Base-by-base conservation (phyloP, 768 basidiomycete species). In the Psilocybe cyanescens region DNA sequence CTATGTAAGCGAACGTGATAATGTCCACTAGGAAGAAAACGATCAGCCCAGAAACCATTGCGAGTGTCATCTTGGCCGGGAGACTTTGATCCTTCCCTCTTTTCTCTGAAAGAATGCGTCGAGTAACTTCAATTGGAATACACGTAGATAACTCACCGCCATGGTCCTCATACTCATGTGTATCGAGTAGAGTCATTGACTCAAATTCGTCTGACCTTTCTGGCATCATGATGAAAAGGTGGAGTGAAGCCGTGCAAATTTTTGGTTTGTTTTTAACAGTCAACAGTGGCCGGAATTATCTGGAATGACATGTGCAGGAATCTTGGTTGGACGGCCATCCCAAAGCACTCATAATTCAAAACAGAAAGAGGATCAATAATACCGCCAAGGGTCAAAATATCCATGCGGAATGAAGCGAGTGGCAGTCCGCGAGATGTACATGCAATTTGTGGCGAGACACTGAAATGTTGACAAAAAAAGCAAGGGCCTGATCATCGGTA, bases 21-120 rank as follows among this genome's bases (percentile, higher is more conserved):
- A 72, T 64, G 57, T 74, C 73, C 17, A 71, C 9, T 2, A 69
- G 17, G 54, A 74, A 50, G 58, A 74, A 68, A 4, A 69, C 14
- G 11, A 64, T 19, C 16, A 69, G 39, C 16, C 64, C 47, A 11
- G 55, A 58, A n/a, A 60, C 39, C 7, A 67, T 45, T 39, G 57
- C 44, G 6, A 61, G 16, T 5, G 62, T 45, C 19, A 54, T 17
- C 11, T 12, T 59, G 30, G 44, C 52, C 4, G 33, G 48, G 24
- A 39, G 16, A 8, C 4, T 5, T 3, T 7, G 8, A 24, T 7
- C 16, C 1, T 8, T 19, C 17, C 19, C 12, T 2, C 14, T 12
- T 33, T 39, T 58, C 39, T 55, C 57, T 55, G 57, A 57, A 44
- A 24, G 47, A 24, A 16, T 54, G 11, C 1, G 6, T 17, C 9